Evolutionary conservation across 129 eudicot species (phyloP).

Genomic region (Kitagawia praeruptora): DNA sequence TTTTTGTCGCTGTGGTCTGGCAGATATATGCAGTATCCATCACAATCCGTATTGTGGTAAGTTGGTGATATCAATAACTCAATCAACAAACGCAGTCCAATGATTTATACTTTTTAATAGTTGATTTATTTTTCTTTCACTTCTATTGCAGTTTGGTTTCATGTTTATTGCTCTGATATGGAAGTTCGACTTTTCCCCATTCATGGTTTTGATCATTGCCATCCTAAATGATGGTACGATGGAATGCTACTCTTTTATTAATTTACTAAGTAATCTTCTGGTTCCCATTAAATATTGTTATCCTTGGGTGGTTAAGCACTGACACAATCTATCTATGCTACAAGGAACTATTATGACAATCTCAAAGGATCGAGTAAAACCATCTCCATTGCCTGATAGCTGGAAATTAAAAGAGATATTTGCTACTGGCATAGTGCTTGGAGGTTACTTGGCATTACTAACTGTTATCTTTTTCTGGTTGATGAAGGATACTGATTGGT

Average conservation of each 20-base stretch:
- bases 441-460: slow-evolving; percentile 88
- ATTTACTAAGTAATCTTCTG: not conserved
- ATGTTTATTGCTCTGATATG: slow-evolving; percentile 95
- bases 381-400: slow-evolving; percentile 94
- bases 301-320: not conserved
- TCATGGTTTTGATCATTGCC: slow-evolving; percentile 98
- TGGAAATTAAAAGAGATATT: slow-evolving; percentile 96
- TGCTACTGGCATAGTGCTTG: slow-evolving; percentile 90
- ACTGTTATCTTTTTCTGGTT: slow-evolving; percentile 96
- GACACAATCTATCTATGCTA: not conserved
- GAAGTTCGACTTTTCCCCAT: slow-evolving; percentile 92
- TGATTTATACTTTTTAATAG: not conserved
- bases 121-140: not conserved
- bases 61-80: slow-evolving; percentile 22
- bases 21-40: slow-evolving; percentile 98
- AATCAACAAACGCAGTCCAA: not conserved
- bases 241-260: not conserved
- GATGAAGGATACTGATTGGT: slow-evolving; percentile 67
- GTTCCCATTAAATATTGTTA: not conserved
- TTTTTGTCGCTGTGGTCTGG: slow-evolving; percentile 8
- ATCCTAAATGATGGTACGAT: slow-evolving; percentile 80
- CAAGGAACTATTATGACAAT: slow-evolving; percentile 96
- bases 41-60: slow-evolving; percentile 99
- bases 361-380: slow-evolving; percentile 96
- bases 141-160: slow-evolving; percentile 70